Evolutionary conservation across 1,284 basidiomycete species (phyloP), one percentile per base, ranked within the genome.

Genomic region (Xerocomus nothofagi): DNA sequence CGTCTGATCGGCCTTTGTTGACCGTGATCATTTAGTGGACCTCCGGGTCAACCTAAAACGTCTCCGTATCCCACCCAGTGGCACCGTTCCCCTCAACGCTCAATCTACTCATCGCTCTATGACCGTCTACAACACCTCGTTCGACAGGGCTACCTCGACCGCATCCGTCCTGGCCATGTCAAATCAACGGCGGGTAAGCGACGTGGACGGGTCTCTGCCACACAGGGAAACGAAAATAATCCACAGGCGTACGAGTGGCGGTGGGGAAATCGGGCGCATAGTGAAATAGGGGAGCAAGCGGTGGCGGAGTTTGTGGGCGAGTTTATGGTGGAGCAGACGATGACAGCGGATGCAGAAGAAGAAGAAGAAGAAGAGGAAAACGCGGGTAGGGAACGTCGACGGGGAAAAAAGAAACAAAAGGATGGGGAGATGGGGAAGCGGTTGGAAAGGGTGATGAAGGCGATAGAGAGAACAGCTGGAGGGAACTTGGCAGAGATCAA

Each of bases 261-360:
- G 6, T 91, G 89, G 88, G 89, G 88, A 3, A 72, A 75, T 17
- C 75, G 89, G n/a, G 83, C 88, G 6, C 73, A 81, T 37, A 75
- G 78, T 40, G 88, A 92, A 65, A 76, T 91, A 2, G 85, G 87
- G 6, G 88, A 92, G 64, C 68, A 73, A 48, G 78, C 71, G 6
- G 66, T 90, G 7, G 85, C 80, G 3, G 67, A 68, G 42, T 91
- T 91, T 55, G 70, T 90, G 0, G 82, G 82, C 0, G 83, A 88
- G 60, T 89, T 91, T 61, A 88, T 91, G 86, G 76, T 81, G 17
- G 78, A 76, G 26, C 70, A 71, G 20, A 71, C 67, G 3, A 67
- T 12, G 68, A 68, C 15, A 69, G 67, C 3, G 0, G 71, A 63
- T 3, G 60, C 46, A 7, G 68, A 72, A 10, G 76, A 73, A 3